These are phyloP conservation scores for Suillus subalutaceus DNA, from an alignment of 768 basidiomycete species.

Conservation along the genomic window DNA sequence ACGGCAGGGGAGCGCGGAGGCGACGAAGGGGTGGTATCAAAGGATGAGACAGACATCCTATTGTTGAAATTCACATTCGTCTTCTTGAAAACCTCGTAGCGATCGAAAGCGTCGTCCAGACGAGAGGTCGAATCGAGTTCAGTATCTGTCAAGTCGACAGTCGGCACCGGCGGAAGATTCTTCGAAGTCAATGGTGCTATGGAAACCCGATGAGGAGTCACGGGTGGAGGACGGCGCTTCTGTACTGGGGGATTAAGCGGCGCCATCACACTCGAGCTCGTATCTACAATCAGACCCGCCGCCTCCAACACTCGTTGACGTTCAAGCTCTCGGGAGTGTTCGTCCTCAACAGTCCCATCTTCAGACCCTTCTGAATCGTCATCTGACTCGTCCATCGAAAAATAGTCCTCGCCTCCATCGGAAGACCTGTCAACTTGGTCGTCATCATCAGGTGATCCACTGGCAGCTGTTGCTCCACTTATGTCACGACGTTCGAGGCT, in stretches of 20 bases:
- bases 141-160: slow-evolving; percentile 26
- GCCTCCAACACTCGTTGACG: slow-evolving; percentile 84
- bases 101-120: slow-evolving; percentile 85
- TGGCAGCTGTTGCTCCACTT: background rate
- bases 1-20: slow-evolving; percentile 45
- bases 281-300: slow-evolving; percentile 80
- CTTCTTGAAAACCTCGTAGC: slow-evolving; percentile 84
- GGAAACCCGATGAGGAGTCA: slow-evolving; percentile 21
- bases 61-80: slow-evolving; percentile 45
- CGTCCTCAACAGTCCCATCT: slow-evolving; percentile 46
- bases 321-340: slow-evolving; percentile 69
- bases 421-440: slow-evolving; percentile 29
- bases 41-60: slow-evolving; percentile 66
- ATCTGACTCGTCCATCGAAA: slow-evolving; percentile 33
- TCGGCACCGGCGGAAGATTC: slow-evolving; percentile 59
- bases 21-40: slow-evolving; percentile 45
- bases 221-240: slow-evolving; percentile 31
- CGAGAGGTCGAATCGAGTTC: slow-evolving; percentile 41
- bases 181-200: slow-evolving; percentile 35
- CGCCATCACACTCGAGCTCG: slow-evolving; percentile 41
- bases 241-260: slow-evolving; percentile 40
- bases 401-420: slow-evolving; percentile 38
- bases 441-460: slow-evolving; percentile 10
- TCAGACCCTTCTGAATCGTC: slow-evolving; percentile 30
- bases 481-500: slow-evolving; percentile 1